Evolutionary conservation across 352 stramenopile species (phyloP), one percentile per base, ranked within the genome.

Genomic region (Peronospora farinosa): DNA sequence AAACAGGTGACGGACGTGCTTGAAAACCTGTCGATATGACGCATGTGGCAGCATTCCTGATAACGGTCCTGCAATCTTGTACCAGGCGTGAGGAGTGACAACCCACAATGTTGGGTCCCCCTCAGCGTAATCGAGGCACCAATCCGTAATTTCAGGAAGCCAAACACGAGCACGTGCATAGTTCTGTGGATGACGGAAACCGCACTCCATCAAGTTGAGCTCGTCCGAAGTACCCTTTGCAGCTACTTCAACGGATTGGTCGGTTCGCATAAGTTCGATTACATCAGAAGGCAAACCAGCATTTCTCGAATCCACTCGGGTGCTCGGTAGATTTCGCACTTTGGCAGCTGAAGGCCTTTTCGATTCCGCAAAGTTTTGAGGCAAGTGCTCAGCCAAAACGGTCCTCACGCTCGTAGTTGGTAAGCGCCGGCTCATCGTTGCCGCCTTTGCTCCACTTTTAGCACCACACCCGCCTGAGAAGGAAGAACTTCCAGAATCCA

Each of bases 71-170:
- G 77, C 82, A 41, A 92, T 85, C 48, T 92, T 92, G 62, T 92
- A 92, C 82, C 82, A 92, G 1, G 82, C 73, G 50, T 79, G 60
- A 10, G 71, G 69, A n/a, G 82, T 92, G 42, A 92, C 78, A 19
- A 92, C 77, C 82, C 82, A 92, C 19, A 92, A 47, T 7, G 82
- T 92, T 19, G 82, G 82, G 47, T 92, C 82, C 12, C 82, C 82
- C 47, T 92, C 78, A 13, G 78, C 81, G 47, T 89, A 92, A 40
- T 92, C 82, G n/a, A 92, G 57, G 54, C 82, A 92, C 82, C 82
- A 92, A 50, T 92, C 82, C 6, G 77, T 85, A 47, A 92, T 90
- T 60, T 92, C 79, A 40, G 78, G 78, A 33, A 92, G 69, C 74
- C 77, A 92, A 27, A 92, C 75, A 25, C 82, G 77, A 50, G 69